phyloP scores from a whole-genome alignment of 345 rosid species.

The Sisymbrium altissimum region DNA sequence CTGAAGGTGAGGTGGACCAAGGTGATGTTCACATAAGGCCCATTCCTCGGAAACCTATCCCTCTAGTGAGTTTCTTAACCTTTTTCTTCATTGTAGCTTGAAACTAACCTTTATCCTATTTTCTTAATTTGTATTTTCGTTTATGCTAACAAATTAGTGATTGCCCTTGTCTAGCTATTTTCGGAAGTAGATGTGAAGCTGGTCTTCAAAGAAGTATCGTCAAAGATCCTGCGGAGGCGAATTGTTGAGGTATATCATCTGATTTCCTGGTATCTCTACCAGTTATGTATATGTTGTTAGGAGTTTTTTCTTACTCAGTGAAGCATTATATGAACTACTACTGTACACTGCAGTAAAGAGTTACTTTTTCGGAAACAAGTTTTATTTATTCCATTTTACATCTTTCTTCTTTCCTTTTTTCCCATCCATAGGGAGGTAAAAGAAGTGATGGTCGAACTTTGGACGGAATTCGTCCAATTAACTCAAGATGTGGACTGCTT shows the following conservation, averaged over 20 bases:
- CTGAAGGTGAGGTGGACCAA: constrained; percentile 98
- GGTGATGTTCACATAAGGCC: constrained; percentile 98
- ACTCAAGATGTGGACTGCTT: constrained; percentile 83
- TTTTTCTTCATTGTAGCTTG: constrained; percentile 19
- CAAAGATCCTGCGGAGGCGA: constrained; percentile 77
- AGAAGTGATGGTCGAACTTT: constrained; percentile 92
- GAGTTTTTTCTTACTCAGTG: background rate
- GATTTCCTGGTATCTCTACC: constrained; percentile 3
- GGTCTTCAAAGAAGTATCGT: constrained; percentile 91
- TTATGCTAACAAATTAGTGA: constrained; percentile 18
- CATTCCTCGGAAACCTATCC: constrained; percentile 57
- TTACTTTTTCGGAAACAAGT: background rate
- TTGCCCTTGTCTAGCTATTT: constrained; percentile 50
- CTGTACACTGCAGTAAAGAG: background rate
- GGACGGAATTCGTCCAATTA: constrained; percentile 80
- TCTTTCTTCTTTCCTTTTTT: background rate
- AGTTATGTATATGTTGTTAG: background rate
- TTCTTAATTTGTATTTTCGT: background rate
- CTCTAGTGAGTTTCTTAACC: constrained; percentile 51
- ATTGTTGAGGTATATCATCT: constrained; percentile 81
- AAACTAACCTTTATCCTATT: background rate
- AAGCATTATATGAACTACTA: background rate
- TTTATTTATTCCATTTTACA: background rate
- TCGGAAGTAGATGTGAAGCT: constrained; percentile 97
- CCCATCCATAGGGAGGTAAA: constrained; percentile 72